Conservation (phyloP, 371 early-diverging fungal species). For the Mucor racemosus region DNA sequence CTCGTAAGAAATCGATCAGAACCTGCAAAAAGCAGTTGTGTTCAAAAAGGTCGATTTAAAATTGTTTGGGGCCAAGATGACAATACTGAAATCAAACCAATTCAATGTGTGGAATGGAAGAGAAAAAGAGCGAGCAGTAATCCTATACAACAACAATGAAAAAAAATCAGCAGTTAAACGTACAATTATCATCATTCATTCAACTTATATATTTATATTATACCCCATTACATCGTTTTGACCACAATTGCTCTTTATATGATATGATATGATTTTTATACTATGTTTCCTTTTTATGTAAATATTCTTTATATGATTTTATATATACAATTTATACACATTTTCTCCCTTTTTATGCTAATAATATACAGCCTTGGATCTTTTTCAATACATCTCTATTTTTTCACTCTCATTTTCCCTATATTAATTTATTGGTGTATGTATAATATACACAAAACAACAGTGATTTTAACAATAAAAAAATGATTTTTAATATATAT, state of each 20-base stretch:
- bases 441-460: not conserved
- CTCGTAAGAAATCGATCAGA: constrained; percentile 16
- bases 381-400: too few relatives aligned
- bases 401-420: too few relatives aligned
- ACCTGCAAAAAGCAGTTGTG: constrained; percentile 19
- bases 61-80: constrained; percentile 39
- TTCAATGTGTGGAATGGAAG: constrained; percentile 35
- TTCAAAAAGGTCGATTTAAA: constrained; percentile 50
- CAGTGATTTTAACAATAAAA: too few relatives aligned
- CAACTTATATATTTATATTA: not conserved
- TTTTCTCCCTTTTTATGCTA: too few relatives aligned
- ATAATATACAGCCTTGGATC: too few relatives aligned
- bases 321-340: not conserved
- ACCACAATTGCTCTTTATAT: not conserved
- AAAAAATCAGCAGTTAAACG: too few relatives aligned
- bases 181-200: not conserved
- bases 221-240: constrained; percentile 12
- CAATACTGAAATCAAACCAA: constrained; percentile 7
- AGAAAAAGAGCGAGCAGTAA: constrained; percentile 23
- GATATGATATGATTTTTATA: not conserved
- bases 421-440: not conserved
- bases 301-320: not conserved
- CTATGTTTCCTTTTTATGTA: not conserved
- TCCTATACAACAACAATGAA: not conserved
- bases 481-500: not conserved